Base-by-base conservation (phyloP, 371 early-diverging fungal species). In the Mortierella sp. region DNA sequence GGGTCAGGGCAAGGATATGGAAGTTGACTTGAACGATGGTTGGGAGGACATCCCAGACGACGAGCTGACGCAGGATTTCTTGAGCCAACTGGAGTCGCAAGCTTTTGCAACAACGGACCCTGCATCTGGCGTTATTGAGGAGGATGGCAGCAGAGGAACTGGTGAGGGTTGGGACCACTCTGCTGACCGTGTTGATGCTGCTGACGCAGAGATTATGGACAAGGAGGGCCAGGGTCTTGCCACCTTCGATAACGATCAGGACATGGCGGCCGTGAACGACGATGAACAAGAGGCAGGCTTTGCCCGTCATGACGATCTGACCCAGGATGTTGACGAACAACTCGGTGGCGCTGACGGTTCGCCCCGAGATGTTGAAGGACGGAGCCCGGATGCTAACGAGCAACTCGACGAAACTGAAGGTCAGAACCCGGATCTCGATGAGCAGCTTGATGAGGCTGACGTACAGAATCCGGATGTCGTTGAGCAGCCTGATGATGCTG, bases 21-120 rank as follows among this genome's bases (percentile, higher is more conserved):
- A 78, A 18, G 24, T 72, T 11, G 73, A 82, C 27, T 55, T 83
- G 79, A 79, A 83, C 16, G 83, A 83, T 5, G 83, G 79, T n/a
- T 83, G 83, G 83, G 83, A 83, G 12, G 83, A 83, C 44, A 83
- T 83, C 14, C 49, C 35, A 4, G 83, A 79, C 7, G 79, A 78
- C 11, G 83, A 79, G 51, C 60, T 46, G 41, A 60, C 46, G 10
- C 75, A 54, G 41, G 55, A 56, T n/a, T 48, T 51, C 38, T 54
- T 46, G 73, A 48, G n/a, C 7, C 54, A 43, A 44, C 54, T 56
- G 27, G 56, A 56, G 0, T 14, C 24, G 56, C 68, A 68, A 0
- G 21, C 43, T 16, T 41, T 2, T 4, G 14, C n/a, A 16, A 10
- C 10, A 35, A 18, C 3, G 16, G 35, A 14, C 4, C 3, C 51